Conservation (phyloP, 495 filamentous ascomycete species). For the Penicillium desertorum region DNA sequence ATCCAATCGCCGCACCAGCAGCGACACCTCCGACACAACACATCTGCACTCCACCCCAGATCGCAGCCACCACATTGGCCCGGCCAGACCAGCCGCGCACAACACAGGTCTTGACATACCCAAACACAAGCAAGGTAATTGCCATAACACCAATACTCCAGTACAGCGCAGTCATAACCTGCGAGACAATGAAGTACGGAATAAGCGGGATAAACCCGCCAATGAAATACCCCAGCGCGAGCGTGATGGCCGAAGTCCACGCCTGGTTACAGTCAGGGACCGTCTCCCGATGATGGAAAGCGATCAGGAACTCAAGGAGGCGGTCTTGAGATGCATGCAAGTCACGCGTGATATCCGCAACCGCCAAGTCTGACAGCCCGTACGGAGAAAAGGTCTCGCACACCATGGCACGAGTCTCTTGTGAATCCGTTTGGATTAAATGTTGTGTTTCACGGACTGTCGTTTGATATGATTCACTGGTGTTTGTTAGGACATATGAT, state of each 20-base stretch:
- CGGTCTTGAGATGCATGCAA: conserved; percentile 46
- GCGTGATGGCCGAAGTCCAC: conserved; percentile 57
- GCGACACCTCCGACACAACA: conserved; percentile 64
- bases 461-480: conserved; percentile 49
- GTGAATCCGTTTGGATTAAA: conserved; percentile 40
- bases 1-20: conserved; percentile 62
- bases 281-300: conserved; percentile 55
- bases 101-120: conserved; percentile 66
- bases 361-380: conserved; percentile 41
- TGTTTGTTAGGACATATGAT: neutral
- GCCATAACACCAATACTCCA: conserved; percentile 70
- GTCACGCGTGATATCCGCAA: conserved; percentile 45
- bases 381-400: conserved; percentile 53
- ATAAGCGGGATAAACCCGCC: conserved; percentile 71
- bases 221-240: conserved; percentile 70
- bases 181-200: conserved; percentile 66
- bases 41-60: conserved; percentile 61
- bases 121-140: conserved; percentile 66
- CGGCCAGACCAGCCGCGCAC: conserved; percentile 39
- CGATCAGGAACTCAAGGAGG: conserved; percentile 57
- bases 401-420: conserved; percentile 44
- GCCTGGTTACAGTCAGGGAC: conserved; percentile 53
- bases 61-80: conserved; percentile 42
- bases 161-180: conserved; percentile 59
- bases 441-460: conserved; percentile 46